Conservation (phyloP, 257 asterid genomes). For the Phtheirospermum japonicum region DNA sequence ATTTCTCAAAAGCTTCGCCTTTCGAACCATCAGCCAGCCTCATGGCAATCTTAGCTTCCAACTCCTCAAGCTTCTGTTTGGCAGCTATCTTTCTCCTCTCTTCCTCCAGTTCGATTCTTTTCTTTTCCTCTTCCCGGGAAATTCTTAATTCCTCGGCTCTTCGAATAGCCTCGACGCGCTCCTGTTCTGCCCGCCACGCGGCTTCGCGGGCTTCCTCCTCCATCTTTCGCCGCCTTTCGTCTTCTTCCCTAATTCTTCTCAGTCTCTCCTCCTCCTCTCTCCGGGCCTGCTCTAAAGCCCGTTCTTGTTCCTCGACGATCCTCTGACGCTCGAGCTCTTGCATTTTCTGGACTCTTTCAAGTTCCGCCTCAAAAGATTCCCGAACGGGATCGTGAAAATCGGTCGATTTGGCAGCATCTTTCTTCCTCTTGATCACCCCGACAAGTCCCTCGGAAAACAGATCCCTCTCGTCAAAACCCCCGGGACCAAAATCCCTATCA, state of each 20-base stretch:
- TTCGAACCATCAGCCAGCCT: slow-evolving; percentile 53
- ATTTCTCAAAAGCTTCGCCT: slow-evolving; percentile 44
- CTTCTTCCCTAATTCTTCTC: slow-evolving; percentile 79
- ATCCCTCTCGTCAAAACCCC: slow-evolving; percentile 75
- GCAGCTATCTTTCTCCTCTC: slow-evolving; percentile 98
- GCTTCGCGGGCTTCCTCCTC: slow-evolving; percentile 96
- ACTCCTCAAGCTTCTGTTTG: slow-evolving; percentile 73
- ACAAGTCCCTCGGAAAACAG: slow-evolving; percentile 66
- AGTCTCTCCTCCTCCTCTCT: slow-evolving; percentile 87
- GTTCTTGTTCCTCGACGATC: slow-evolving; percentile 85
- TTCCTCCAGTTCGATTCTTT: slow-evolving; percentile 65
- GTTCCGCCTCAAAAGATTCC: slow-evolving; percentile 97
- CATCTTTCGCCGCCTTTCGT: slow-evolving; percentile 53
- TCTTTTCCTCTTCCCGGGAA: slow-evolving; percentile 88
- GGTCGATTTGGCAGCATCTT: slow-evolving; percentile 57
- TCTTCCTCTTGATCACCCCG: slow-evolving; percentile 85
- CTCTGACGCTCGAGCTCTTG: slow-evolving; percentile 92
- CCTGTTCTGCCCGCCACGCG: slow-evolving; percentile 92
- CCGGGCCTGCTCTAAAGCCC: slow-evolving; percentile 74
- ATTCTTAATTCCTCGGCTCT: slow-evolving; percentile 75
- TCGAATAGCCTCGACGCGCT: slow-evolving; percentile 65
- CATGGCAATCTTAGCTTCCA: slow-evolving; percentile 90
- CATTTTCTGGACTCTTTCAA: slow-evolving; percentile 93
- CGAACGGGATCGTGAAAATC: slow-evolving; percentile 88
- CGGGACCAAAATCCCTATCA: slow-evolving; percentile 47